phyloP scores from a whole-genome alignment of 2,329 filamentous ascomycete species.

The Triangularia setosa region DNA sequence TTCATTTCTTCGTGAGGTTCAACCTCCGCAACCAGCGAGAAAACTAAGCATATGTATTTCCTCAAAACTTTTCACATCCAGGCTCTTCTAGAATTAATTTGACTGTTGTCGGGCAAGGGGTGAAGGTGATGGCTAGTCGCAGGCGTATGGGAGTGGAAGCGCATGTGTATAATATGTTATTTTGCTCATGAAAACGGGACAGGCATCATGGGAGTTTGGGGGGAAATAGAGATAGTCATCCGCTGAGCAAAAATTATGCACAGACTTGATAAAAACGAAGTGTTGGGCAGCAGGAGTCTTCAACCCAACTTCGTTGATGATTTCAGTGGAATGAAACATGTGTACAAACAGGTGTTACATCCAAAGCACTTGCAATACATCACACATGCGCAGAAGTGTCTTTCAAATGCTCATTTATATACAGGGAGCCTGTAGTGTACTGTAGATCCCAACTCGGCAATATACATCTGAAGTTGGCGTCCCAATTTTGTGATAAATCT shows the following conservation, averaged over 20 bases:
- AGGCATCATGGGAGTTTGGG: background rate
- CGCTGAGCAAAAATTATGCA: background rate
- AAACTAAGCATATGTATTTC: background rate
- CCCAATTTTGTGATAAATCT: background rate
- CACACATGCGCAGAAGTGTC: background rate
- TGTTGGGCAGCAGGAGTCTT: too few relatives aligned
- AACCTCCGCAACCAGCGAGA: background rate
- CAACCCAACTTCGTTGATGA: background rate
- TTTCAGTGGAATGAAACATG: background rate
- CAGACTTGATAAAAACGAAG: background rate
- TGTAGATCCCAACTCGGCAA: background rate
- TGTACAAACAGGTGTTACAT: too few relatives aligned
- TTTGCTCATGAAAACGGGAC: background rate
- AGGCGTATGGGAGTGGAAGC: background rate
- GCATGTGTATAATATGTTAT: background rate
- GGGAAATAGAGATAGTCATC: background rate
- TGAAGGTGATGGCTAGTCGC: background rate
- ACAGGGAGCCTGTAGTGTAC: conserved; percentile 1
- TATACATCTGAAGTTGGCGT: background rate
- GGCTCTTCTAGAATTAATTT: background rate
- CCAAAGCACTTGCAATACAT: background rate
- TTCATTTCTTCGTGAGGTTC: background rate
- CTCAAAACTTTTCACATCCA: background rate
- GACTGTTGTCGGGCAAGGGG: background rate
- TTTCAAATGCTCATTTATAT: background rate